Percentiles rank a stretch among this genome's conserved stretches.
Evolutionary conservation across 768 basidiomycete genomes (phyloP).

Genomic region (Mycena crocata): DNA sequence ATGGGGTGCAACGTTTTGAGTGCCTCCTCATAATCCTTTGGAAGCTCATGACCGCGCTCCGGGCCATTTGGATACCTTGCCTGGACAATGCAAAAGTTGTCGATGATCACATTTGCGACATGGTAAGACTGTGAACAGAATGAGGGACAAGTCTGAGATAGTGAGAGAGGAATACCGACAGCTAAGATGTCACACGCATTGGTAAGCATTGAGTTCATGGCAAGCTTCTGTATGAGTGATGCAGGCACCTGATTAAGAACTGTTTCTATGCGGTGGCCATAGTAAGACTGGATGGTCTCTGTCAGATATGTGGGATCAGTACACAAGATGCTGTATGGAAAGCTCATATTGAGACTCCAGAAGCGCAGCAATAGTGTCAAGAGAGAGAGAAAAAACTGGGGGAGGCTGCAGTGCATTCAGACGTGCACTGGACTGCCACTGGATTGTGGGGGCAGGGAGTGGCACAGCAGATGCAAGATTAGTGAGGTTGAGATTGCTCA

Average conservation of each 20-base stretch:
- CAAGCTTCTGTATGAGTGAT: conserved; percentile 6
- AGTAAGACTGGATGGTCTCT: conserved; percentile 19
- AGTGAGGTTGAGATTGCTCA: conserved; percentile 15
- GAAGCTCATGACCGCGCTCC: background rate
- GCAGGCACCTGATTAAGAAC: background rate
- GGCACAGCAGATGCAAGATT: background rate
- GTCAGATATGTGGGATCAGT: conserved; percentile 20
- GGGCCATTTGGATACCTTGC: background rate
- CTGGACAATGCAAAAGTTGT: background rate
- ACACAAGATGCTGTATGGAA: conserved; percentile 22
- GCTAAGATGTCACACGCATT: conserved; percentile 13
- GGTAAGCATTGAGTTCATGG: conserved; percentile 1
- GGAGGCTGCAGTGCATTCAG: conserved; percentile 1
- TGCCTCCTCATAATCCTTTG: background rate
- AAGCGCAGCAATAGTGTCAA: conserved; percentile 9
- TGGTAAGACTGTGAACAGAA: background rate
- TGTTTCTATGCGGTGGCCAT: conserved; percentile 19
- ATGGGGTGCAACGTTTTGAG: conserved; percentile 8
- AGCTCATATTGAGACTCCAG: conserved; percentile 20
- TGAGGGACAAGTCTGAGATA: background rate
- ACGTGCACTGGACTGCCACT: conserved; percentile 25
- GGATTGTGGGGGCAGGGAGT: conserved; percentile 9
- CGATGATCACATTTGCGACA: background rate
- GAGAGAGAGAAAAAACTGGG: background rate
- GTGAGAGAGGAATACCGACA: background rate